Evolutionary conservation across 768 basidiomycete species (phyloP).

Genomic region (Artomyces pyxidatus): DNA sequence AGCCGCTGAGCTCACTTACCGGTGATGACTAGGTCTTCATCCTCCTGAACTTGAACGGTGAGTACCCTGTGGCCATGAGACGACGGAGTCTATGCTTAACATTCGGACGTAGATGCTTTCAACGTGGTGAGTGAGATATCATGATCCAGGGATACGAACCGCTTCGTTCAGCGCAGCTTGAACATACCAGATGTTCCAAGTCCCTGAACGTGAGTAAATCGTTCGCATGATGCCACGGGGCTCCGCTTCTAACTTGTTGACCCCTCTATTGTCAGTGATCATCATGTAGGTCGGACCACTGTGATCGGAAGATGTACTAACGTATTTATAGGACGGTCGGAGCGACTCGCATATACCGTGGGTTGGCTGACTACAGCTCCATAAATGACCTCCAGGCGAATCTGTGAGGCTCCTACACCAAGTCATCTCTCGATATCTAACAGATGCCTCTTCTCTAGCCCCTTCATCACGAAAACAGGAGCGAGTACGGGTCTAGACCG

Average conservation of each 20-base stretch:
- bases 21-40: constrained; percentile 6
- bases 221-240: not conserved
- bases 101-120: too few relatives aligned
- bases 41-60: constrained; percentile 8
- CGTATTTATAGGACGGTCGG: constrained; percentile 1
- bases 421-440: too few relatives aligned
- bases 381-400: constrained; percentile 4
- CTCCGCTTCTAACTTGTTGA: not conserved
- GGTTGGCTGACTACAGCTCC: constrained; percentile 9
- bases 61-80: not conserved
- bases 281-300: constrained; percentile 4
- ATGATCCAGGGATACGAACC: not conserved
- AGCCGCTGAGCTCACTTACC: not conserved
- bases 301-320: not conserved
- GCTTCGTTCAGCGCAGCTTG: constrained; percentile 6
- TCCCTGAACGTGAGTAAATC: constrained; percentile 9
- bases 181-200: constrained; percentile 6
- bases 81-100: not conserved
- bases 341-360: constrained; percentile 11
- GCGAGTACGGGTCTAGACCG: too few relatives aligned
- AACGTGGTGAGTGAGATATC: too few relatives aligned
- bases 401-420: too few relatives aligned
- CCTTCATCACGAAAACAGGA: too few relatives aligned
- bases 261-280: constrained; percentile 3
- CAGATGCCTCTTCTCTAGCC: too few relatives aligned